phyloP scores from a whole-genome alignment of 202 grass and related monocot species.

The Digitaria exilis region DNA sequence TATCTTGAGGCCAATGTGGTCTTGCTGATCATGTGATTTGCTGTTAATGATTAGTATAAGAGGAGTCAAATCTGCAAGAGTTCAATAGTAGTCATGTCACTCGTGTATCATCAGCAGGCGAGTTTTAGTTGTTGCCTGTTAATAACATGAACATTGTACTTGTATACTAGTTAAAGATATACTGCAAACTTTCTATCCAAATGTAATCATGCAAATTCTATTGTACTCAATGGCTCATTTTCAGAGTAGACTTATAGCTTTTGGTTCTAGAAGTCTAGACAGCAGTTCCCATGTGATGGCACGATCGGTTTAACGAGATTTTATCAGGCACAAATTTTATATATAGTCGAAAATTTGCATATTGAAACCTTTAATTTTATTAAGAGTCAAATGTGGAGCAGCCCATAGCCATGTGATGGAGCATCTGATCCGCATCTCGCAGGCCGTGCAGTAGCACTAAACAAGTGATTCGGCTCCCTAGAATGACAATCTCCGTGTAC shows the following conservation, averaged over 20 bases:
- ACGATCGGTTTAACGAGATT: constrained; percentile 9
- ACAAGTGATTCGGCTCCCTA: constrained; percentile 42
- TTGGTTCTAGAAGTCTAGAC: constrained; percentile 28
- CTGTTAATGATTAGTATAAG: not conserved
- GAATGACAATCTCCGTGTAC: constrained; percentile 42
- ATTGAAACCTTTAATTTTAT: constrained; percentile 27
- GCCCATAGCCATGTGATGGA: constrained; percentile 40
- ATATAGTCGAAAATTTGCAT: not conserved
- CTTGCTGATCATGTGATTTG: constrained; percentile 29
- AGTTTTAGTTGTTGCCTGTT: not conserved
- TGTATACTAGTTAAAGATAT: not conserved
- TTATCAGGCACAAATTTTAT: no score
- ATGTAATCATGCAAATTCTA: not conserved
- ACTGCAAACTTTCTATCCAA: not conserved
- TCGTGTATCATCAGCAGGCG: not conserved
- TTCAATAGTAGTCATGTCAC: constrained; percentile 14
- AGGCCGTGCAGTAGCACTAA: constrained; percentile 41
- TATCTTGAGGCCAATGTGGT: not conserved
- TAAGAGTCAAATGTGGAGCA: constrained; percentile 46
- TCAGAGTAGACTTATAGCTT: not conserved
- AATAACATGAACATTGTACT: not conserved
- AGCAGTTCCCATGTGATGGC: constrained; percentile 14
- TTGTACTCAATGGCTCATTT: constrained; percentile 9
- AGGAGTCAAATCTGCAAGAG: constrained; percentile 27
- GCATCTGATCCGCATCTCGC: constrained; percentile 55